phyloP scores from a whole-genome alignment of 306 rosid genomes.

The Cercis canadensis region DNA sequence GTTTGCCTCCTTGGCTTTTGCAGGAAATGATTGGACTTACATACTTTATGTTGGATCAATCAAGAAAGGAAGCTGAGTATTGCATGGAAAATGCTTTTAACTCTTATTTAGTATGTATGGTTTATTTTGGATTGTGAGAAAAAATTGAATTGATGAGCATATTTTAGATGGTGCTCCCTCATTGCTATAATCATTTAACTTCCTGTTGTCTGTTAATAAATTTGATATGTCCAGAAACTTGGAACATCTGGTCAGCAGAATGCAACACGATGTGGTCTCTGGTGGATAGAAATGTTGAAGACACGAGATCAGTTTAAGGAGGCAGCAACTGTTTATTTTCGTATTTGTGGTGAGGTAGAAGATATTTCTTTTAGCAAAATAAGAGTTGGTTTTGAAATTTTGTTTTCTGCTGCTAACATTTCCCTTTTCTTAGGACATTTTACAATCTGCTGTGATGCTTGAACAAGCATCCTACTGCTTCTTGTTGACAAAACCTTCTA shows the following conservation, averaged over 20 bases:
- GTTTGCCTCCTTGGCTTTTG: conserved; percentile 38
- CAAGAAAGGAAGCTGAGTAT: conserved; percentile 96
- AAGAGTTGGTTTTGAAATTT: conserved; percentile 20
- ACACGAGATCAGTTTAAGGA: conserved; percentile 80
- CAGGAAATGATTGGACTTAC: conserved; percentile 99
- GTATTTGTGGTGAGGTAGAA: conserved; percentile 92
- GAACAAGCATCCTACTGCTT: conserved; percentile 99
- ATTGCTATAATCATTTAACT: conserved; percentile 28
- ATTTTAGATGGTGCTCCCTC: conserved; percentile 26
- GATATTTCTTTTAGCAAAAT: conserved; percentile 11
- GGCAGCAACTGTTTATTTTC: conserved; percentile 91
- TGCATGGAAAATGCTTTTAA: conserved; percentile 98
- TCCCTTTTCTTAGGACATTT: conserved; percentile 68
- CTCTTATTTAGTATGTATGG: conserved; percentile 79
- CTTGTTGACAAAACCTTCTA: conserved; percentile 85
- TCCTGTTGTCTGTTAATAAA: conserved; percentile 37
- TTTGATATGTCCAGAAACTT: conserved; percentile 71
- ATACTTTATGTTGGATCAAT: conserved; percentile 89
- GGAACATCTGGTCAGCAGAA: conserved; percentile 84
- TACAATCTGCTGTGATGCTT: conserved; percentile 95
- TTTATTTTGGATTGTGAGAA: conserved; percentile 38
- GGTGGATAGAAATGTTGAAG: conserved; percentile 98
- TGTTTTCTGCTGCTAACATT: conserved; percentile 45
- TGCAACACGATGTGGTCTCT: conserved; percentile 89
- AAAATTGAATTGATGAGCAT: not conserved